A percentile compares a stretch with the other conserved stretches of the same genome.
Conservation (phyloP, 2,329 filamentous ascomycete species). For the Talaromyces sp. region DNA sequence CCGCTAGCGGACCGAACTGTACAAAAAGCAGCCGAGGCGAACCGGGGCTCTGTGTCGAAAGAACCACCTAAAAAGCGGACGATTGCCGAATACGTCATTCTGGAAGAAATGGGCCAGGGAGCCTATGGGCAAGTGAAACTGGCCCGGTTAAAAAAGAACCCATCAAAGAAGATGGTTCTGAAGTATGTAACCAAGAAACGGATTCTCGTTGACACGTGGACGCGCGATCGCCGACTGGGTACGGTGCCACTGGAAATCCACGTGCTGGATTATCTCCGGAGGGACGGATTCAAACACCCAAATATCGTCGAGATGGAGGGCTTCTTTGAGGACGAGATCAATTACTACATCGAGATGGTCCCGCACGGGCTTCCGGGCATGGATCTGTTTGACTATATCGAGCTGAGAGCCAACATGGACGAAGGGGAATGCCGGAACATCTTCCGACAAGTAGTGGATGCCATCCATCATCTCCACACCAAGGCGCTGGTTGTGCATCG, state of each 20-base stretch:
- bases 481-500: conserved; percentile 90
- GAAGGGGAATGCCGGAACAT: conserved; percentile 91
- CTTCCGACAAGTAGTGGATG: conserved; percentile 85
- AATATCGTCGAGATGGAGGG: conserved; percentile 66
- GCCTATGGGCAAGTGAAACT: conserved; percentile 98
- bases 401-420: conserved; percentile 92
- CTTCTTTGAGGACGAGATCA: conserved; percentile 61
- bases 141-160: conserved; percentile 73
- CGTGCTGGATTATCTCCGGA: conserved; percentile 84
- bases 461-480: conserved; percentile 84
- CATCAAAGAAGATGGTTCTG: conserved; percentile 77
- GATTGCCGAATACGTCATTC: conserved; percentile 82
- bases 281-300: conserved; percentile 59
- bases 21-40: conserved; percentile 28
- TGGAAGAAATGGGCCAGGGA: conserved; percentile 98
- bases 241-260: conserved; percentile 97
- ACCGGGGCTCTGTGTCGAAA: conserved; percentile 19
- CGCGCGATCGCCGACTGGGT: conserved; percentile 81
- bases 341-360: conserved; percentile 98
- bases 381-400: conserved; percentile 99
- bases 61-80: conserved; percentile 61
- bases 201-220: conserved; percentile 98
- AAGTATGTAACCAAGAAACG: conserved; percentile 97
- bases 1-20: conserved; percentile 38
- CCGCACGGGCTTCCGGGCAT: conserved; percentile 94